Conservation (phyloP, 148 eudicot species). For the Chenopodium suecicum region DNA sequence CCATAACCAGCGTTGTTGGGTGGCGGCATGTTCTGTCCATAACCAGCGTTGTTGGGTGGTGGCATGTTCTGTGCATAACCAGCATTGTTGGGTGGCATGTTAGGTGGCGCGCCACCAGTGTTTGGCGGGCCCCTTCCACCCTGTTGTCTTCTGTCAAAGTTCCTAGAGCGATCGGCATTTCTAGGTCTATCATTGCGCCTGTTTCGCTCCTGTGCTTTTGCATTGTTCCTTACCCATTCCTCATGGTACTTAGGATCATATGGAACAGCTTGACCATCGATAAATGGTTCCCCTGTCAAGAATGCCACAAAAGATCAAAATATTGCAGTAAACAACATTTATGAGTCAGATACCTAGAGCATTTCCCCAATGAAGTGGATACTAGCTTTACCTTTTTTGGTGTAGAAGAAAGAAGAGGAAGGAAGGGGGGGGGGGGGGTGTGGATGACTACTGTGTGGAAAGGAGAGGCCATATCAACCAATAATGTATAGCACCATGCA, state of each 20-base stretch:
- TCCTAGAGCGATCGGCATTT: conserved; percentile 79
- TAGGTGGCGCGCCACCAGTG: conserved; percentile 18
- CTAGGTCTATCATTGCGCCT: conserved; percentile 92
- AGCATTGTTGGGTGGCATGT: conserved; percentile 9
- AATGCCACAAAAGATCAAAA: background rate
- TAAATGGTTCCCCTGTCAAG: conserved; percentile 87
- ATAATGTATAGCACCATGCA: background rate
- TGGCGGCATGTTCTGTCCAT: conserved; percentile 11
- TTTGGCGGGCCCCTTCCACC: conserved; percentile 21
- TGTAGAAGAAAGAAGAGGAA: background rate
- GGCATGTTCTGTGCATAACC: conserved; percentile 23
- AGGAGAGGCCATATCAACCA: background rate
- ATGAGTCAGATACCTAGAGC: background rate
- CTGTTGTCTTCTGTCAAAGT: conserved; percentile 67
- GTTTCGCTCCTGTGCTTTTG: conserved; percentile 82
- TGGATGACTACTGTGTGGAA: no score
- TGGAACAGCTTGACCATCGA: conserved; percentile 87
- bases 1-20: conserved; percentile 25
- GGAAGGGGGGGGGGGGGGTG: no score
- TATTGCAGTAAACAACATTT: background rate
- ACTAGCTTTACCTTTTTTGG: background rate
- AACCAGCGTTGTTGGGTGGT: conserved; percentile 14
- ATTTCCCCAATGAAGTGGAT: background rate
- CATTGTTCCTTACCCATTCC: conserved; percentile 95
- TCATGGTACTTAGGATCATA: conserved; percentile 96